These are phyloP conservation scores for Helicocarpus griseus DNA, from an alignment of 2,329 filamentous ascomycete genomes.

Conservation along the genomic window DNA sequence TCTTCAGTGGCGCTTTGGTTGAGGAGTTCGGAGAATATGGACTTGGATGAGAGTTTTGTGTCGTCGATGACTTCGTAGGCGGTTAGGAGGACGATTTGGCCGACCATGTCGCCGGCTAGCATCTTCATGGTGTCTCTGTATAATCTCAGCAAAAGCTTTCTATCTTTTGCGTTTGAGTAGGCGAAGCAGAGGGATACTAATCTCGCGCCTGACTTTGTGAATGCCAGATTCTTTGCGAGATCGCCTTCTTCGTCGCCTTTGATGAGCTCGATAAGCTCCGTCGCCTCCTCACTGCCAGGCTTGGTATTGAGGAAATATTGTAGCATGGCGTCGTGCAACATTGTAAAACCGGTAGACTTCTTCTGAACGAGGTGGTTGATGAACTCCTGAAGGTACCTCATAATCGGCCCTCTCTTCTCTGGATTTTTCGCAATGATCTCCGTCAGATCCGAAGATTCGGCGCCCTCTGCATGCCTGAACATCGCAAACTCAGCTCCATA, in stretches of 20 bases:
- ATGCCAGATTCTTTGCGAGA: constrained; percentile 87
- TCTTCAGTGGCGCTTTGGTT: constrained; percentile 48
- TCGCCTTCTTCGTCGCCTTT: constrained; percentile 89
- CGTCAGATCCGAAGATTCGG: constrained; percentile 47
- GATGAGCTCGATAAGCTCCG: constrained; percentile 78
- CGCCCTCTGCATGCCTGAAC: constrained; percentile 52
- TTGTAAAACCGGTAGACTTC: constrained; percentile 92
- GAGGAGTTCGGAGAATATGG: constrained; percentile 77
- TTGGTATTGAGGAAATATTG: constrained; percentile 84
- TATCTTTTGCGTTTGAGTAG: constrained; percentile 80
- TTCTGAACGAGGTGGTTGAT: constrained; percentile 93
- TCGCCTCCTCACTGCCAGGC: constrained; percentile 68
- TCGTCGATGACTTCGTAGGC: constrained; percentile 91
- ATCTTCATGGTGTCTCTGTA: constrained; percentile 84
- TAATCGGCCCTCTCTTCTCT: constrained; percentile 77
- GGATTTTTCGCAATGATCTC: constrained; percentile 66
- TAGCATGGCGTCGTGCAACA: constrained; percentile 96
- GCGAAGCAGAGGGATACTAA: constrained; percentile 75
- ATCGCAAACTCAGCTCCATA: constrained; percentile 90
- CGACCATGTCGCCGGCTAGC: constrained; percentile 72
- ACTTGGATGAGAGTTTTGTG: constrained; percentile 76
- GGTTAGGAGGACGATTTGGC: constrained; percentile 70
- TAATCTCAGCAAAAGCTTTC: constrained; percentile 75
- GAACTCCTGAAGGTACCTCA: constrained; percentile 74
- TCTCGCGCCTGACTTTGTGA: constrained; percentile 79